These are phyloP conservation scores for Petunia axillaris DNA, from an alignment of 257 asterid species.

Conservation along the genomic window DNA sequence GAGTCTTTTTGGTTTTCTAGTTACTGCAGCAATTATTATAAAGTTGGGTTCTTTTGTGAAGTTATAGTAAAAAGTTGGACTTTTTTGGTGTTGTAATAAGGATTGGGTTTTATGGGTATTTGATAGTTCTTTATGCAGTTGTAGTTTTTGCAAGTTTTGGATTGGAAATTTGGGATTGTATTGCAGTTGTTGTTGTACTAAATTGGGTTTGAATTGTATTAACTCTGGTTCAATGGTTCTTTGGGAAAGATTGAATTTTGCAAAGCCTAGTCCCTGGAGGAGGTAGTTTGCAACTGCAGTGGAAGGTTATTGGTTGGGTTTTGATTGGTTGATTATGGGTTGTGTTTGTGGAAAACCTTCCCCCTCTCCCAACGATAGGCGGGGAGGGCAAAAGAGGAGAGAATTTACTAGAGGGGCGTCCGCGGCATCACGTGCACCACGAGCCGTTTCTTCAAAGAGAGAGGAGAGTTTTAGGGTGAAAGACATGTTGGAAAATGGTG, in stretches of 20 bases:
- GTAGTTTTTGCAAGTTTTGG: not conserved
- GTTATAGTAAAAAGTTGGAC: slow-evolving; percentile 27
- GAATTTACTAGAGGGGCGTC: slow-evolving; percentile 57
- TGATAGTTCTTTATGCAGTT: not conserved
- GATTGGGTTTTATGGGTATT: not conserved
- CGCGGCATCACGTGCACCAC: slow-evolving; percentile 45
- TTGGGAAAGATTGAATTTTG: slow-evolving; percentile 28
- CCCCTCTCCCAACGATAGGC: slow-evolving; percentile 49
- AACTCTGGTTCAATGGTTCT: slow-evolving; percentile 31
- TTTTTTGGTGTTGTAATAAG: slow-evolving; percentile 12
- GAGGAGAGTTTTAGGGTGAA: slow-evolving; percentile 59
- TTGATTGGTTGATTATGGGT: slow-evolving; percentile 64
- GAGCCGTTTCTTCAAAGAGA: slow-evolving; percentile 58
- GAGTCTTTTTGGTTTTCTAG: slow-evolving; percentile 23
- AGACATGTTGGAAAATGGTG: slow-evolving; percentile 51
- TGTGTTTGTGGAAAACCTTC: slow-evolving; percentile 80
- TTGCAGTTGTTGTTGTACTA: slow-evolving; percentile 26
- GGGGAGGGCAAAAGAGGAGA: slow-evolving; percentile 63
- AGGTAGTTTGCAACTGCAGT: slow-evolving; percentile 37
- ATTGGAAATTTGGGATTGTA: not conserved
- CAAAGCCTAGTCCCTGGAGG: slow-evolving; percentile 29
- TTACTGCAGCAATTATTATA: not conserved
- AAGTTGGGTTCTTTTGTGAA: slow-evolving; percentile 28
- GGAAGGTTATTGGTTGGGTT: slow-evolving; percentile 28
- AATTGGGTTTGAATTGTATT: slow-evolving; percentile 29